A percentile compares a stretch with the other conserved stretches of the same genome.
These are phyloP conservation scores for Zalaria sp. DNA, from an alignment of 2,329 filamentous ascomycete genomes.

Conservation along the genomic window DNA sequence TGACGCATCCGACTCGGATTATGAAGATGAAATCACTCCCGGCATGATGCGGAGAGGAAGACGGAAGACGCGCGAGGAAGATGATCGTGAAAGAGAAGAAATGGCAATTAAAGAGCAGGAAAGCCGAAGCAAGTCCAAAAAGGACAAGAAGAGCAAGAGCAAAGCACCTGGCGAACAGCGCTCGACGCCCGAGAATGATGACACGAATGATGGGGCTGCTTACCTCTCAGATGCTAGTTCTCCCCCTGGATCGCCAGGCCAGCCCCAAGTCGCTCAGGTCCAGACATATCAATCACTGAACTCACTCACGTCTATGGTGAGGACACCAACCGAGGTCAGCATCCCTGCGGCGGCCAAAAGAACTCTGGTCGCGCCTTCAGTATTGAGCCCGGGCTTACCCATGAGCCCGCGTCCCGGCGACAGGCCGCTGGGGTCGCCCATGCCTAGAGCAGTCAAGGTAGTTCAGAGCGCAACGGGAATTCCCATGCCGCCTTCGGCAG, in stretches of 20 bases:
- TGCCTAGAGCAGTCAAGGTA: conserved; percentile 42
- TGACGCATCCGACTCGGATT: conserved; percentile 68
- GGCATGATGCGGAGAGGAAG: conserved; percentile 45
- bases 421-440: conserved; percentile 43
- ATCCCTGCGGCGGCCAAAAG: neutral
- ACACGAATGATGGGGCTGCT: neutral
- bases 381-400: conserved; percentile 50
- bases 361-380: conserved; percentile 24
- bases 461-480: conserved; percentile 41
- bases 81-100: conserved; percentile 64
- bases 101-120: conserved; percentile 54
- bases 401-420: conserved; percentile 47
- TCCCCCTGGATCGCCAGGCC: conserved; percentile 2
- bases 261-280: conserved; percentile 6
- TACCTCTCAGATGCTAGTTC: conserved; percentile 2
- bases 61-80: conserved; percentile 73
- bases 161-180: conserved; percentile 10
- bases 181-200: neutral
- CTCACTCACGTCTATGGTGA: conserved; percentile 3
- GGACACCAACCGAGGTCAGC: conserved; percentile 1
- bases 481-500: conserved; percentile 50
- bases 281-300: conserved; percentile 9
- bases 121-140: conserved; percentile 58
- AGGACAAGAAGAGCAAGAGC: conserved; percentile 43
- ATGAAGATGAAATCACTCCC: conserved; percentile 47